Base-by-base conservation (phyloP, 139 green algal genomes). In the Coccomyxa sp. region DNA sequence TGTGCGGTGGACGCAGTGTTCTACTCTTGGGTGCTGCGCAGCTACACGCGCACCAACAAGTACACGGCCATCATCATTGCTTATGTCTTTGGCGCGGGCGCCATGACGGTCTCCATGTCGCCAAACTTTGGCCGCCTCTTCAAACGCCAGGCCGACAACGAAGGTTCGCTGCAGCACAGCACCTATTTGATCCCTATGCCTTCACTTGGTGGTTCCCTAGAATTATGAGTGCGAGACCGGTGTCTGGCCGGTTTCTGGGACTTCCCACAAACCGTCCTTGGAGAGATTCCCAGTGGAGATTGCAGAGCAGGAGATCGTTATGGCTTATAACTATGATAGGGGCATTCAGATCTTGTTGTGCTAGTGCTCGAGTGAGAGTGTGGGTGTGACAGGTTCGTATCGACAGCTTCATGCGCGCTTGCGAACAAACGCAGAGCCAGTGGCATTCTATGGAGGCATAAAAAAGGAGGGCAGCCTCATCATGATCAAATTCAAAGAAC, bases 31-130 rank as follows among this genome's bases (percentile, higher is more conserved):
- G 79, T 87, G 71, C 88, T 95, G 66, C 79, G 83, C 57, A 80
- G 74, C 13, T 95, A 95, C 86, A 90, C 86, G 27, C 75, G 86
- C n/a, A 91, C 91, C 18, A 81, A 93, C 87, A 90, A 85, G 58
- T 95, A 95, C 86, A 92, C 92, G 10, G 76, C 84, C 4, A 86
- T 82, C 79, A 93, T 95, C 51, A 51, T 95, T 23, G 92, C 67
- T 0, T 94, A 94, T 63, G 91, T 95, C 12, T 80, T 93, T 67
- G 90, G 89, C 10, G 88, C 85, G 13, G 91, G 91, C 13, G 79
- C 66, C 13, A 63, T 90, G 59, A 92, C 90, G 51, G 83, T 82
- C 4, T 59, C 88, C 57, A 63, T 88, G 58, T 84, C 88, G 15
- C 91, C 91, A 80, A 92, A 91, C 81, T 94, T 94, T 86, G 91